Base-by-base conservation (phyloP, 1,284 basidiomycete species). In the Ganoderma sinense region DNA sequence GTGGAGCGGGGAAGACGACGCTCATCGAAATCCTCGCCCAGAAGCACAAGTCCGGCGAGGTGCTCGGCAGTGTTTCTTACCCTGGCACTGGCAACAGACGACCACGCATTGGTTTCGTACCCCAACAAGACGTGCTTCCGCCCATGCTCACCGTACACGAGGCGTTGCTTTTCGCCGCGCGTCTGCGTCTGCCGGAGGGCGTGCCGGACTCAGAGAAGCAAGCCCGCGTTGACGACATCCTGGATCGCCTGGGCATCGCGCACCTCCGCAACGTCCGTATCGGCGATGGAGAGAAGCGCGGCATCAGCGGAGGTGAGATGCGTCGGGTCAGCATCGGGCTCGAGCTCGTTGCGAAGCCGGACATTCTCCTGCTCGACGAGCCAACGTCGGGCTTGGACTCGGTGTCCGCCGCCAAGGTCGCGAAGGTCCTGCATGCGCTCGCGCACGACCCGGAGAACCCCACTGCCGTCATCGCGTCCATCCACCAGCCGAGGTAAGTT, bases 1-100 rank as follows among this genome's bases (percentile, higher is more conserved):
- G 91, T 78, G 94, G 93, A 66, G 95, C 96, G 61, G 97, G 97
- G 29, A 99, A 99, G 82, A 97, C 96, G 31, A 99, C 97, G 1
- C 85, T 99, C 20, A 87, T 99, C 18, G 94, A 98, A 74, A 93
- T 99, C 70, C 87, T 99, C 10, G 97, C 98, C 0, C 97, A 97
- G 5, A 99, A 98, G 82, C 87, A 93, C 72, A 97, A 97, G 82
- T 86, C 88, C 4, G 94, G 94, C 0, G 80, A 86, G n/a, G 84
- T 85, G 7, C 84, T 88, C 0, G 96, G 96, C 2, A 81, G 80
- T 4, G 91, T 96, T 48, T 79, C 83, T 7, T 93, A 90, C 77
- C 86, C 85, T 20, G 80, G 84, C 1, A 69, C 63, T 62, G 33
- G 87, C 87, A 39, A 64, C 56, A 62, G 71, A 66, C 60, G 68